Evolutionary conservation across 305 asterid genomes (phyloP).

Genomic region (Salvia sclarea): DNA sequence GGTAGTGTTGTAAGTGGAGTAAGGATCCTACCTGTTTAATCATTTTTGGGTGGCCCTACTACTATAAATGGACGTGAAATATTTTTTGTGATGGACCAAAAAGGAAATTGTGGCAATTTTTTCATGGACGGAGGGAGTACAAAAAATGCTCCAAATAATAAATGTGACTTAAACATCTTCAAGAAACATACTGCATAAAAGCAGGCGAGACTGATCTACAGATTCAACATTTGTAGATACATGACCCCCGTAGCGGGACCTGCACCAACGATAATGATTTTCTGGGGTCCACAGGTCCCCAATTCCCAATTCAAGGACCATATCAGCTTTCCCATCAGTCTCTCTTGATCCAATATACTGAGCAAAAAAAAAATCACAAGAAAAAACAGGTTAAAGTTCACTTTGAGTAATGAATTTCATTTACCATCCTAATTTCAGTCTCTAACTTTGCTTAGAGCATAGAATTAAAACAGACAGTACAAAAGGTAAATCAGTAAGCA

Average conservation of each 20-base stretch:
- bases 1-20: too few relatives aligned
- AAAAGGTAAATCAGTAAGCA: conserved; percentile 38
- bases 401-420: conserved; percentile 18
- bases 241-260: conserved; percentile 81
- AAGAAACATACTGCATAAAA: conserved; percentile 65
- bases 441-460: conserved; percentile 18
- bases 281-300: conserved; percentile 95
- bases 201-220: conserved; percentile 66
- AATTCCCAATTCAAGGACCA: conserved; percentile 60
- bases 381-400: conserved; percentile 19
- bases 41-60: too few relatives aligned
- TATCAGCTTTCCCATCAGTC: conserved; percentile 80
- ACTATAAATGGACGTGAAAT: too few relatives aligned
- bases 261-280: conserved; percentile 79
- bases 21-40: too few relatives aligned
- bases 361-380: conserved; percentile 21
- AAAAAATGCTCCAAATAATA: conserved; percentile 23
- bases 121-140: too few relatives aligned
- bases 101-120: too few relatives aligned
- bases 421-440: conserved; percentile 28
- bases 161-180: conserved; percentile 24
- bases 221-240: conserved; percentile 76
- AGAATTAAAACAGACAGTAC: conserved; percentile 19
- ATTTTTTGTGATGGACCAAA: too few relatives aligned
- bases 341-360: conserved; percentile 90